Evolutionary conservation across 2,329 filamentous ascomycete genomes (phyloP).

Genomic region (Epichloe uncinata): DNA sequence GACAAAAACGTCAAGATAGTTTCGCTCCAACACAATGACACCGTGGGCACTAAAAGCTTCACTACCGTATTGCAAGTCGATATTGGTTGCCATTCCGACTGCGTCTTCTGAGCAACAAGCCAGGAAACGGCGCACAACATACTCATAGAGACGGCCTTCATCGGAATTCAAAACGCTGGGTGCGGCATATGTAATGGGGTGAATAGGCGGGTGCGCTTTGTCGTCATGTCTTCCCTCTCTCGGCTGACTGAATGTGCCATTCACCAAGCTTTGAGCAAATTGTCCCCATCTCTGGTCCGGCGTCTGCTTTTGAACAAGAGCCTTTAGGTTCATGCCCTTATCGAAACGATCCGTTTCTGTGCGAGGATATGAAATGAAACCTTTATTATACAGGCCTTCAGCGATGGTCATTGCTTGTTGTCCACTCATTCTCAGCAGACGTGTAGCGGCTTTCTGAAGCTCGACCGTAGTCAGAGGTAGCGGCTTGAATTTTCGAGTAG

Average conservation of each 20-base stretch:
- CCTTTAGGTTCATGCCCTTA: conserved; percentile 69
- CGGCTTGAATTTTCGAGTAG: conserved; percentile 87
- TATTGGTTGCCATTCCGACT: conserved; percentile 69
- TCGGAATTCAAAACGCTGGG: conserved; percentile 48
- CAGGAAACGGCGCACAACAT: conserved; percentile 80
- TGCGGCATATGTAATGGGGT: conserved; percentile 77
- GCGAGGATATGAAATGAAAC: conserved; percentile 93
- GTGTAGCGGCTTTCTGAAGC: conserved; percentile 86
- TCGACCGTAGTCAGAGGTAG: conserved; percentile 91
- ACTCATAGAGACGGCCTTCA: conserved; percentile 77
- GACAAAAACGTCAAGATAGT: conserved; percentile 89
- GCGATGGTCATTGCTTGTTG: conserved; percentile 81
- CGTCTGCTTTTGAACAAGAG: conserved; percentile 71
- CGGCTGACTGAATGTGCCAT: conserved; percentile 69
- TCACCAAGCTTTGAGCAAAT: conserved; percentile 63
- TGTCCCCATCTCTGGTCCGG: conserved; percentile 64
- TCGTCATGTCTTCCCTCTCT: conserved; percentile 81
- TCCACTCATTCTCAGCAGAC: conserved; percentile 80
- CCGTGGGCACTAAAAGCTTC: conserved; percentile 76
- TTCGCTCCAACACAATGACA: conserved; percentile 71
- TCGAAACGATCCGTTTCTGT: conserved; percentile 97
- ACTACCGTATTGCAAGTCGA: conserved; percentile 72
- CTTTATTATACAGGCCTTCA: conserved; percentile 80
- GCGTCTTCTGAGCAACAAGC: conserved; percentile 95
- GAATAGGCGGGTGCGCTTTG: conserved; percentile 93